Evolutionary conservation across 2,329 filamentous ascomycete species (phyloP).

Genomic region (Trichoderma citrinoviride): DNA sequence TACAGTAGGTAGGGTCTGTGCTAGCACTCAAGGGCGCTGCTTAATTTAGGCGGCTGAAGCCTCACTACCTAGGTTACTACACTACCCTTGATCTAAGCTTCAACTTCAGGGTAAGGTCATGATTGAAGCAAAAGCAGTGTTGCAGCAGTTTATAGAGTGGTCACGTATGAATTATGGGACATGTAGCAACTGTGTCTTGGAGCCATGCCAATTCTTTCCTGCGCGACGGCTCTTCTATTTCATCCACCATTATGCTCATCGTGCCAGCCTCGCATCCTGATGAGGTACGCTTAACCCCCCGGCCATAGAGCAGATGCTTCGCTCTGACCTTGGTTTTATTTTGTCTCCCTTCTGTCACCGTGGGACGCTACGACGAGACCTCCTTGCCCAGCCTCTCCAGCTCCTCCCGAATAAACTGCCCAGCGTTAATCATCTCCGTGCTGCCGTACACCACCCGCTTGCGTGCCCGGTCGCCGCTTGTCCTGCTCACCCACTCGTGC

Average conservation of each 20-base stretch:
- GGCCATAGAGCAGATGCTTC: neutral
- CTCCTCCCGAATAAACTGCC: slow-evolving; percentile 63
- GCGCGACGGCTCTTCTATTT: too few species aligned
- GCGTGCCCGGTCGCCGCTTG: slow-evolving; percentile 59
- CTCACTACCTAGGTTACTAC: too few species aligned
- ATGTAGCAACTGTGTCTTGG: too few species aligned
- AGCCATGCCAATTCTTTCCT: too few species aligned
- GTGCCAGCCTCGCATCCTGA: too few species aligned
- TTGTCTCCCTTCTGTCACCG: neutral
- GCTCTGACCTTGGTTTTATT: neutral
- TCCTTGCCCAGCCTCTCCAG: slow-evolving; percentile 62
- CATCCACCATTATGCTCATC: too few species aligned
- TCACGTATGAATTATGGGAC: too few species aligned
- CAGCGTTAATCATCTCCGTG: slow-evolving; percentile 74
- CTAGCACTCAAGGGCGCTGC: neutral
- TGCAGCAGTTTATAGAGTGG: too few species aligned
- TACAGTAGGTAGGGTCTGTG: neutral
- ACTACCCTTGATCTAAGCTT: too few species aligned
- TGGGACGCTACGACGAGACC: slow-evolving; percentile 41
- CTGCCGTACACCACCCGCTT: slow-evolving; percentile 92
- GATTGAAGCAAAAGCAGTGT: too few species aligned
- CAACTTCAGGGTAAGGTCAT: neutral
- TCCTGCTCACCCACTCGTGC: slow-evolving; percentile 89
- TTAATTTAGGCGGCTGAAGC: neutral
- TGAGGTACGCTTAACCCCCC: too few species aligned